phyloP scores from a whole-genome alignment of 345 rosid species.

The Populus tremula region DNA sequence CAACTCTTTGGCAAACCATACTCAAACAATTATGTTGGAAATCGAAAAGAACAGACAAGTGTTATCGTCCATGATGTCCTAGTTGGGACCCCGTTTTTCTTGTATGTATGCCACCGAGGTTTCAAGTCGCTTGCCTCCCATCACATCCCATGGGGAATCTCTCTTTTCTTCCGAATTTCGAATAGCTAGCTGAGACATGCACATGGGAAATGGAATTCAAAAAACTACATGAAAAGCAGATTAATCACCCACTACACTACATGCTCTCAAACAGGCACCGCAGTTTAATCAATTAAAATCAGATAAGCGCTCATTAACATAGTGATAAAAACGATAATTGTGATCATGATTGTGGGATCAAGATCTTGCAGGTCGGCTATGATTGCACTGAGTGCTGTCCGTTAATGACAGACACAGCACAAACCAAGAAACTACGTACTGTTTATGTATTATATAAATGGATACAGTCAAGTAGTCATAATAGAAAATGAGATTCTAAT shows the following conservation, averaged over 20 bases:
- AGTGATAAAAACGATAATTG: conserved; percentile 19
- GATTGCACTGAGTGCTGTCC: conserved; percentile 61
- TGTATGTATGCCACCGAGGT: conserved; percentile 16
- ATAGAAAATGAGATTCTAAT: conserved; percentile 26
- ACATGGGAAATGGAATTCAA: conserved; percentile 31
- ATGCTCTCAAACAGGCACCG: neutral
- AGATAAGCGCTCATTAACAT: conserved; percentile 13
- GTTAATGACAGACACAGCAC: conserved; percentile 52
- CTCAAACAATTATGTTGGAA: conserved; percentile 13
- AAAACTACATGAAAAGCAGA: conserved; percentile 13
- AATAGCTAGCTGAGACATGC: conserved; percentile 26
- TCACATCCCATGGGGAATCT: conserved; percentile 11
- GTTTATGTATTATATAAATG: neutral
- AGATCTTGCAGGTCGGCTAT: conserved; percentile 64
- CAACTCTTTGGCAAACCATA: conserved; percentile 6
- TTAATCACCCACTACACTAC: conserved; percentile 15
- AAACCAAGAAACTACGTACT: conserved; percentile 35
- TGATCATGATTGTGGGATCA: conserved; percentile 55
- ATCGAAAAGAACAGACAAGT: neutral
- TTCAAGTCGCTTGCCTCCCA: conserved; percentile 18
- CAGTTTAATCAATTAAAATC: neutral
- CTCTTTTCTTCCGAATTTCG: neutral
- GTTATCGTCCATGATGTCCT: conserved; percentile 14
- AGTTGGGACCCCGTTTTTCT: conserved; percentile 9
- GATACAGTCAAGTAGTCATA: neutral